phyloP scores from a whole-genome alignment of 768 basidiomycete genomes.

The Leccinum rimulosum region DNA sequence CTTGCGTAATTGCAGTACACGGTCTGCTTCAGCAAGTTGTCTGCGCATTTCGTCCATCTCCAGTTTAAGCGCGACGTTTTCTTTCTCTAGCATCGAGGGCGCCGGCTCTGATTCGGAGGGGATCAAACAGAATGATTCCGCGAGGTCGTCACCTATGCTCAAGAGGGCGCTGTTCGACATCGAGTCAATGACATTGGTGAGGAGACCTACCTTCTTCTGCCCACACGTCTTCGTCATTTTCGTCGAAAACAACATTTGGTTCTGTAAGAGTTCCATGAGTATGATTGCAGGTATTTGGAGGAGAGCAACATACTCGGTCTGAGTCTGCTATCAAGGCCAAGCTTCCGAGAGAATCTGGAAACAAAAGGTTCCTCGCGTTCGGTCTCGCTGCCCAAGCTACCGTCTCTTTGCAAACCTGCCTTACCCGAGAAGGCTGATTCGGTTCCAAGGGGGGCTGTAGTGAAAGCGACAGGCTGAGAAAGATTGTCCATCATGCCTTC shows the following conservation, averaged over 20 bases:
- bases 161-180: slow-evolving; percentile 4
- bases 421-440: slow-evolving; percentile 27
- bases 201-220: slow-evolving; percentile 56
- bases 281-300: neutral
- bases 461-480: slow-evolving; percentile 77
- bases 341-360: slow-evolving; percentile 49
- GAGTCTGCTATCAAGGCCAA: slow-evolving; percentile 27
- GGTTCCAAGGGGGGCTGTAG: slow-evolving; percentile 69
- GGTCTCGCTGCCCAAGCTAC: slow-evolving; percentile 60
- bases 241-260: slow-evolving; percentile 30
- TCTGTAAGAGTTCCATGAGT: slow-evolving; percentile 19
- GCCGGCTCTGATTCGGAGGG: slow-evolving; percentile 59
- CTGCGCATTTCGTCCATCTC: slow-evolving; percentile 59
- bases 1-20: slow-evolving; percentile 61
- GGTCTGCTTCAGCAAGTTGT: slow-evolving; percentile 59
- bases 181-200: neutral
- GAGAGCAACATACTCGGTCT: slow-evolving; percentile 20
- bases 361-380: slow-evolving; percentile 66
- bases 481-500: slow-evolving; percentile 84
- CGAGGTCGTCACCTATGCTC: slow-evolving; percentile 57
- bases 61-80: slow-evolving; percentile 61
- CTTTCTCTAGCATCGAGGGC: slow-evolving; percentile 52
- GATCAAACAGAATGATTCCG: slow-evolving; percentile 78
- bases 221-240: slow-evolving; percentile 61
- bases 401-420: slow-evolving; percentile 41